Evolutionary conservation across 2,329 filamentous ascomycete species (phyloP).

Genomic region (Ambrosiella xylebori): DNA sequence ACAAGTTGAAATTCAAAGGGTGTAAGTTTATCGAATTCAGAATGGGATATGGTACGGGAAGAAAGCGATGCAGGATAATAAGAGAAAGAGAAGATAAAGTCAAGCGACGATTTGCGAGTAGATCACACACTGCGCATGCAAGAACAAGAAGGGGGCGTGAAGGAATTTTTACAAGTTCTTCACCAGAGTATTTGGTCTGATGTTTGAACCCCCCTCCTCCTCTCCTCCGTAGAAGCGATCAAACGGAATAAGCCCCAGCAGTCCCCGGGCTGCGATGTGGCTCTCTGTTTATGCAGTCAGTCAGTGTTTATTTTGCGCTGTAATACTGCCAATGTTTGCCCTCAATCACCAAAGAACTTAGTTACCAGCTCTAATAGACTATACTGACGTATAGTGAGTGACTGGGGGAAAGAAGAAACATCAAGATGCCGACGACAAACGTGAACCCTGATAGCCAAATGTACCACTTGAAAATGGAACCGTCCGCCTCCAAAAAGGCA

Average conservation of each 20-base stretch:
- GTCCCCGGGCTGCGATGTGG: too few relatives aligned
- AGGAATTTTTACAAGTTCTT: neutral
- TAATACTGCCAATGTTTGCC: neutral
- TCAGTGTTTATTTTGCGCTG: too few relatives aligned
- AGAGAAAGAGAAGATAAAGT: neutral
- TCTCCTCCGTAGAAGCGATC: too few relatives aligned
- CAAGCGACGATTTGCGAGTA: neutral
- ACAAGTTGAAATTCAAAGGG: too few relatives aligned
- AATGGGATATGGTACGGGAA: too few relatives aligned
- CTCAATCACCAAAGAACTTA: neutral
- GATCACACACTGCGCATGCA: neutral
- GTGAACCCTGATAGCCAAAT: slow-evolving; percentile 12
- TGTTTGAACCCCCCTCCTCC: neutral
- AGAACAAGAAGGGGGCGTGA: neutral
- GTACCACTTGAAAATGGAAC: slow-evolving; percentile 5
- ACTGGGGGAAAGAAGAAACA: neutral
- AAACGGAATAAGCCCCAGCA: too few relatives aligned
- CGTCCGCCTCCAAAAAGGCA: slow-evolving; percentile 2
- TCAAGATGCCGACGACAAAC: neutral
- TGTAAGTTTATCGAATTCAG: too few relatives aligned
- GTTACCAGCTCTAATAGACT: too few relatives aligned
- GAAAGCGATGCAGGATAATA: neutral
- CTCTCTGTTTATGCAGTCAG: too few relatives aligned
- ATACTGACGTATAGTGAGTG: neutral
- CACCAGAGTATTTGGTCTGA: neutral